Evolutionary conservation across 768 basidiomycete species (phyloP), one percentile per base, ranked within the genome.

Genomic region (Lactarius sp.): DNA sequence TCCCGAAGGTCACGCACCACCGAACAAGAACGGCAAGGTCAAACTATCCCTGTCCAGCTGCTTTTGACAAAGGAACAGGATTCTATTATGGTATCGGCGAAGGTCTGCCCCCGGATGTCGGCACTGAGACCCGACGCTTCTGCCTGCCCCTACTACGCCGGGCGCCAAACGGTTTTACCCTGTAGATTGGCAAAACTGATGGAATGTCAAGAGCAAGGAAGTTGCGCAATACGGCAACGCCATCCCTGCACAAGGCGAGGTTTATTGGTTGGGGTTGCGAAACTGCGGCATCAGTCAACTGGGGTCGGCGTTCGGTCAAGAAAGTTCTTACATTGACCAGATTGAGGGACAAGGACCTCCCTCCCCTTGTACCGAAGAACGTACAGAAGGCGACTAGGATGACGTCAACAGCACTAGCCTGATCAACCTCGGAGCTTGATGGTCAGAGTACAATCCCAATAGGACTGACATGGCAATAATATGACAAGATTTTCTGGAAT

Each of bases 321-420:
- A 52, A 56, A 12, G 9, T 31, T 33, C 68, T 79, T 72, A 85
- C 86, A 69, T 86, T 89, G 1, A 85, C 87, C 13, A 89, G 78
- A 71, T 91, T 85, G 57, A 90, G 76, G 7, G 81, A 82, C 27
- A 88, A 47, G 88, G 18, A 79, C 72, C 34, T 81, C 14, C 13
- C 34, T 46, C 27, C 81, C 1, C 87, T 86, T 6, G 83, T 75
- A 13, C 84, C 80, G 69, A 85, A 87, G 75, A 88, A 89, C 20
- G 78, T 83, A 90, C 69, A 70, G 46, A 90, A 88, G n/a, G 87
- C 83, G 37, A 90, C 69, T 8, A 86, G 86, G 62, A 90, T 81
- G 7, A 82, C 84, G 72, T 90, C 84, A 61, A 88, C 83, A 8
- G 83, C 79, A 69, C 84, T 77, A 70, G 89, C 87, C 83, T 87